Evolutionary conservation across 164 flowering plant genomes (phyloP), one percentile per base, ranked within the genome.

Genomic region (Malania oleifera): DNA sequence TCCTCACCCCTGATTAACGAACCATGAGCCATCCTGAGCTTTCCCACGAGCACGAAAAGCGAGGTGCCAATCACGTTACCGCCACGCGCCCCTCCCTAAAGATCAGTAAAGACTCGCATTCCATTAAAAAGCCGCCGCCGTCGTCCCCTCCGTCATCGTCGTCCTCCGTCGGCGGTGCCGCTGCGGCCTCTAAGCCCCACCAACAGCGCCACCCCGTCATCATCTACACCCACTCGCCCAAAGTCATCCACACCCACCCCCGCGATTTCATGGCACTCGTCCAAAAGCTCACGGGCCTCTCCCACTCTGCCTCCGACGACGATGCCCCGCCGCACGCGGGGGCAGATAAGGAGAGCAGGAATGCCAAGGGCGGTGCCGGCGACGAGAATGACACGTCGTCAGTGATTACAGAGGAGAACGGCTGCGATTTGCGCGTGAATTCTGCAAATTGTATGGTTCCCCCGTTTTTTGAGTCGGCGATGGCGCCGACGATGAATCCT

Each of bases 161-260:
- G 43, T 39, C 43, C 5, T 39, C 43, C 43, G 15, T 39, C 43
- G 5, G 10, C 43, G 15, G 4, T 17, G 15, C 4, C 43, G 4
- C 14, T 34, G 11, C 38, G 11, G 11, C 11, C 38, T 7, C 38
- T 34, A 7, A 34, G 69, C 65, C 58, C 14, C 62, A 48, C 27
- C 66, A 45, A 27, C 70, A 63, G 15, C 69, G 69, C 20, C 76
- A 61, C 1, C 80, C 80, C 31, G 80, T 77, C 5, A 77, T 73
- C 45, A 73, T 77, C 52, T 77, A 77, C 73, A 73, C 75, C 9
- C 77, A 77, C 49, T 71, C 75, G 0, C 80, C 80, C 0, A 68
- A 71, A 29, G 20, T 77, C 23, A 77, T 77, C 52, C 75, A 77
- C 62, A 73, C 80, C 1, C 51, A 68, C 38, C 55, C 55, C 13